phyloP scores from a whole-genome alignment of 306 rosid species.

The Fagus sylvatica region DNA sequence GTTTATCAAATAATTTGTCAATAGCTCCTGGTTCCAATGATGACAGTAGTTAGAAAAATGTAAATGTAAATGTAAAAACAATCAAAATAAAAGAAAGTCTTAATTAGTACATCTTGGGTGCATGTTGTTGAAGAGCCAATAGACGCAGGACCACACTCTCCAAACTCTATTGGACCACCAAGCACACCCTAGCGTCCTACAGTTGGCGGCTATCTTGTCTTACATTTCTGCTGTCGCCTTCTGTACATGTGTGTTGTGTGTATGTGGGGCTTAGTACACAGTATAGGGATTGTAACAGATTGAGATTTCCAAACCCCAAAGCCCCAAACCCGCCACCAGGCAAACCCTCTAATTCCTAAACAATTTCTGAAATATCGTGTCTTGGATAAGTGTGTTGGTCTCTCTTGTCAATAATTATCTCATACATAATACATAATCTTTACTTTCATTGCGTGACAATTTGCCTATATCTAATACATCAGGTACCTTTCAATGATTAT shows the following conservation, averaged over 20 bases:
- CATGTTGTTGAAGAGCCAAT: neutral
- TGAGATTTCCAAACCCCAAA: neutral
- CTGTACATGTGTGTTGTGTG: too few relatives aligned
- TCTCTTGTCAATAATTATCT: too few relatives aligned
- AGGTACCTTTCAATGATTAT: too few relatives aligned
- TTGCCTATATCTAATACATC: too few relatives aligned
- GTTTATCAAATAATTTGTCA: neutral
- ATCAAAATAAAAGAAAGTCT: neutral
- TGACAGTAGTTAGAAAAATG: neutral
- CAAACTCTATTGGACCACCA: constrained; percentile 31
- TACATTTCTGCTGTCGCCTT: neutral
- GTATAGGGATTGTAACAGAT: neutral
- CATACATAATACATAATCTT: too few relatives aligned
- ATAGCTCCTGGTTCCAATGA: neutral
- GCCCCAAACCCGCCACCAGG: neutral
- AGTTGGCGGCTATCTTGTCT: constrained; percentile 32
- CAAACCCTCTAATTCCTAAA: neutral
- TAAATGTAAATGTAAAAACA: neutral
- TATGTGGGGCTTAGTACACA: too few relatives aligned
- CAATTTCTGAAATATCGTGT: neutral
- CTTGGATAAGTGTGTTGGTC: too few relatives aligned
- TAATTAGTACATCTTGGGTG: constrained; percentile 3
- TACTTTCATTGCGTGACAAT: too few relatives aligned
- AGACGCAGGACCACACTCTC: constrained; percentile 24
- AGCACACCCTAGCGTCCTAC: constrained; percentile 11